Percentiles rank a stretch among this genome's conserved stretches.
Evolutionary conservation across 805 yeast species (phyloP).

Genomic region (Sugiyamaella floridensis): DNA sequence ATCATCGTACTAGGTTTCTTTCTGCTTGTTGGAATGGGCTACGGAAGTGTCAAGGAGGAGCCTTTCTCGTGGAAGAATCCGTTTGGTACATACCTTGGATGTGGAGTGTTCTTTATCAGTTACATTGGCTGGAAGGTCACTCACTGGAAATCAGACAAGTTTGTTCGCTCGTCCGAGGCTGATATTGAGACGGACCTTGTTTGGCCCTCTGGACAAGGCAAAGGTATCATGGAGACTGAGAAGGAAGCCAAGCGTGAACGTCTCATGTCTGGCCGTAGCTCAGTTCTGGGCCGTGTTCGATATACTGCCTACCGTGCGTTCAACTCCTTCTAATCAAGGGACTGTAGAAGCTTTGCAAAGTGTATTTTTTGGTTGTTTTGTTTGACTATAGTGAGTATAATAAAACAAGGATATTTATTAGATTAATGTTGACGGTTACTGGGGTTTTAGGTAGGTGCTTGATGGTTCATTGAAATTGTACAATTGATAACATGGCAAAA

Average conservation of each 20-base stretch:
- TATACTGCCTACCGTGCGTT: constrained; percentile 6
- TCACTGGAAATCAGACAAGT: constrained; percentile 25
- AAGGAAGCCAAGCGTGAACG: constrained; percentile 8
- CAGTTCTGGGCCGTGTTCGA: constrained; percentile 6
- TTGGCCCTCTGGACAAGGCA: constrained; percentile 28
- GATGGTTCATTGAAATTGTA: too few relatives aligned
- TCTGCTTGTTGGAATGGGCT: constrained; percentile 43
- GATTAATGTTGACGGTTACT: too few relatives aligned
- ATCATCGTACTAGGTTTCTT: constrained; percentile 50
- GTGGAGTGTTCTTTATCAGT: constrained; percentile 35
- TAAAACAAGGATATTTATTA: too few relatives aligned
- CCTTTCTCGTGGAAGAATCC: constrained; percentile 35
- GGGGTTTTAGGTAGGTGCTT: too few relatives aligned
- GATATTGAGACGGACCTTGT: constrained; percentile 20
- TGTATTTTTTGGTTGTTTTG: too few relatives aligned
- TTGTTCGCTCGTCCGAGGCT: constrained; percentile 13
- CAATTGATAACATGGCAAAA: not conserved
- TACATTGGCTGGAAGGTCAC: constrained; percentile 35
- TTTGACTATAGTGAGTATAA: too few relatives aligned
- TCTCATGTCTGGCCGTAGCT: constrained; percentile 2
- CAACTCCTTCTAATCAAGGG: not conserved
- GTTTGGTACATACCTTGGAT: constrained; percentile 43
- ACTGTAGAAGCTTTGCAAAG: too few relatives aligned
- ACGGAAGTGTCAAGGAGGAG: constrained; percentile 23
- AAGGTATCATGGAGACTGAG: constrained; percentile 17